These are phyloP conservation scores for Acorus calamus DNA, from an alignment of 106 monocot genomes.

Conservation along the genomic window DNA sequence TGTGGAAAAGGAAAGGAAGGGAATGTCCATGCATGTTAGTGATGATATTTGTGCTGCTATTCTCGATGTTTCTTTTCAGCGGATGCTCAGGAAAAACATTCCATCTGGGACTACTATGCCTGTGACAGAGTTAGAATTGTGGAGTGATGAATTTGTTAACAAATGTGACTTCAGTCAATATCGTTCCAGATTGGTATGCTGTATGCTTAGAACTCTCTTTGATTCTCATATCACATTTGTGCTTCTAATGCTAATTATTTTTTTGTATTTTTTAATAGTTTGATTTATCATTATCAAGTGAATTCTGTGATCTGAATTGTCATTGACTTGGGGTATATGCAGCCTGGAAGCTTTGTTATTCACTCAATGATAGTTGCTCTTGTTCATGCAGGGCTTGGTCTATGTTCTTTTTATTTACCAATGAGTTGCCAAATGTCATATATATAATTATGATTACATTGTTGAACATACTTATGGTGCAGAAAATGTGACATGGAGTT, in stretches of 20 bases:
- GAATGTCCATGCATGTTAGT: slow-evolving; percentile 27
- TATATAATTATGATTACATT: too few relatives aligned
- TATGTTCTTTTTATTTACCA: too few relatives aligned
- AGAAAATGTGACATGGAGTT: too few relatives aligned
- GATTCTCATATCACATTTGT: not conserved
- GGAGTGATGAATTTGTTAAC: slow-evolving; percentile 84
- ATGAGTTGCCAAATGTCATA: too few relatives aligned
- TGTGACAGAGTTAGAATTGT: slow-evolving; percentile 49
- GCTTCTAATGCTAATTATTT: not conserved
- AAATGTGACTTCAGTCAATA: slow-evolving; percentile 84
- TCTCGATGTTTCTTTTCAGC: slow-evolving; percentile 69
- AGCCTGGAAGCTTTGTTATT: too few relatives aligned
- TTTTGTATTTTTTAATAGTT: too few relatives aligned
- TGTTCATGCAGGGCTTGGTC: too few relatives aligned
- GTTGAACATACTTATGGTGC: too few relatives aligned
- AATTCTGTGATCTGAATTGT: not conserved
- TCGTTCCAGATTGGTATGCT: slow-evolving; percentile 76
- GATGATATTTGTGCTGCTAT: slow-evolving; percentile 72
- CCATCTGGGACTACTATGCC: slow-evolving; percentile 7
- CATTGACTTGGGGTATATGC: not conserved
- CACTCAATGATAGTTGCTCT: too few relatives aligned
- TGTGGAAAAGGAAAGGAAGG: slow-evolving; percentile 49
- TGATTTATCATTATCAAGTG: too few relatives aligned
- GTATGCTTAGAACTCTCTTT: not conserved
- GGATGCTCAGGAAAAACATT: slow-evolving; percentile 73